Conservation (phyloP, 2,329 filamentous ascomycete species). For the Fusarium denticulatum region DNA sequence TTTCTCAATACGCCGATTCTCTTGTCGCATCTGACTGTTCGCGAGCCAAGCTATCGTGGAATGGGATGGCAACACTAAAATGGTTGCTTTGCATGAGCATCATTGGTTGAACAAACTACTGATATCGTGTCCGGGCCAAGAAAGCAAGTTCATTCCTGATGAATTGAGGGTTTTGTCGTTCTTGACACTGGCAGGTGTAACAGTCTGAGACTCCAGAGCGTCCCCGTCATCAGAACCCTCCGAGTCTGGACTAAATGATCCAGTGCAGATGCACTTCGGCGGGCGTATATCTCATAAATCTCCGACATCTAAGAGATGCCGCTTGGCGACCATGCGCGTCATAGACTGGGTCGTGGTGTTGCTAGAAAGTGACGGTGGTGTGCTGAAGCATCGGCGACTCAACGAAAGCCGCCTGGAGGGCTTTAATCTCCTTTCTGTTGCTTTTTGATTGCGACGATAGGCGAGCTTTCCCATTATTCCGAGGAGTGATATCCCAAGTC, state of each 20-base stretch:
- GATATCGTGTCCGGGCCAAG: not conserved
- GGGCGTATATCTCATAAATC: not conserved
- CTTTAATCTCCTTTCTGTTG: not conserved
- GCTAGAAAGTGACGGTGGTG: too few relatives aligned
- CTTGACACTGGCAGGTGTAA: not conserved
- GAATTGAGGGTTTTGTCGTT: not conserved
- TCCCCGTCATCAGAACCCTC: not conserved
- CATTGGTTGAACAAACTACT: not conserved
- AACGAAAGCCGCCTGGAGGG: not conserved
- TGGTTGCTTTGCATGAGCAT: too few relatives aligned
- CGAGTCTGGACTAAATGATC: not conserved
- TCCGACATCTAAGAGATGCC: too few relatives aligned
- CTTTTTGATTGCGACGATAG: not conserved
- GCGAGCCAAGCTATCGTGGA: not conserved
- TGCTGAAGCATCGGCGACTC: too few relatives aligned
- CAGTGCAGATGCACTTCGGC: not conserved
- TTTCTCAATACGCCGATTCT: not conserved
- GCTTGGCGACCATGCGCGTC: too few relatives aligned
- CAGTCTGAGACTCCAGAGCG: not conserved
- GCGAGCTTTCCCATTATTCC: constrained; percentile 36
- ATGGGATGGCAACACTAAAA: not conserved
- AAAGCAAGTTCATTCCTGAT: not conserved
- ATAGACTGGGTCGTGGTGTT: too few relatives aligned
- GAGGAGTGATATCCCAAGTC: constrained; percentile 43
- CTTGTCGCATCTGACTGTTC: not conserved